Evolutionary conservation across 2,329 filamentous ascomycete genomes (phyloP), one percentile per base, ranked within the genome.

Genomic region (Lojkania enalia): DNA sequence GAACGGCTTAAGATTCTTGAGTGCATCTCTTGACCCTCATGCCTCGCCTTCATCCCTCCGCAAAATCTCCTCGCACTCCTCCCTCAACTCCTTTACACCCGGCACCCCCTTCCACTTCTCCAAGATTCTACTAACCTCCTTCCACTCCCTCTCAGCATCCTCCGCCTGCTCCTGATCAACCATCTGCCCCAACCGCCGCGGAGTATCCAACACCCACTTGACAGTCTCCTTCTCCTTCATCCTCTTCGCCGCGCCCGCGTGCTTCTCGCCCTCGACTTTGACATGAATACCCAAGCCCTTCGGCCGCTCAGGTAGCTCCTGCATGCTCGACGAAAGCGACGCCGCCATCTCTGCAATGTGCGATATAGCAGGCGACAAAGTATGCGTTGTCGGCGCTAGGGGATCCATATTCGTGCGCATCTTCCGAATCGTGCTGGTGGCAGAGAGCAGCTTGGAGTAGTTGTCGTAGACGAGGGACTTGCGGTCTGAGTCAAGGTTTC

Each of bases 391-490:
- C 1, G 87, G 86, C 48, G 86, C 86, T 35, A 90, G 66, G 3
- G 86, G 87, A 58, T 90, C 87, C 87, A 92, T 91, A 53, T 85
- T 89, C 21, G 82, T 79, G 46, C 88, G 79, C 88, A 94, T 91
- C 76, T 88, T 90, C 38, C 88, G 82, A 61, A 99, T 99, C 2
- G 92, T 97, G 70, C 96, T 92, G 9, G 95, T 96, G 1, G 94
- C 94, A n/a, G 86, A 83, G 55, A 99, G 96, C 55, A 99, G 74
- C 73, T 97, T 97, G 57, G 87, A 94, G 71, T 97, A 99, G 67
- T 99, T 99, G 69, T 99, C 92, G 69, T 99, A 99, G 3, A 99
- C 94, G 50, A 99, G 74, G 1, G 92, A 91, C 73, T 99, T 99
- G 70, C 94, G 87, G 77, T 99, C 94, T 18, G 92, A 92, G 63